These are phyloP conservation scores for Leccinum arenicola DNA, from an alignment of 768 basidiomycete species.

Conservation along the genomic window DNA sequence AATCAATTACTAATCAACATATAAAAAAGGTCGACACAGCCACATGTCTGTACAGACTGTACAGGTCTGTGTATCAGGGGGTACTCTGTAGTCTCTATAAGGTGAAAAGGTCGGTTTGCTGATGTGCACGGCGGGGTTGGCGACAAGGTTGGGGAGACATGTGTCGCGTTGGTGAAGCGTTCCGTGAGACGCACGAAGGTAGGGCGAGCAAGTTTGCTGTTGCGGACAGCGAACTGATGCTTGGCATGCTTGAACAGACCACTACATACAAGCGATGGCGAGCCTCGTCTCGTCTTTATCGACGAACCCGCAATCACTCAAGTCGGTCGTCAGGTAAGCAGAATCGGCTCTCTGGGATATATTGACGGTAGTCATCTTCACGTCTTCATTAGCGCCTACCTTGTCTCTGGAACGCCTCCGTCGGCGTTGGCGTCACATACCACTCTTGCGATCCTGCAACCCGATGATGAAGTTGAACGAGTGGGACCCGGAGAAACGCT, in stretches of 20 bases:
- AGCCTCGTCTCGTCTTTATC: conserved; percentile 62
- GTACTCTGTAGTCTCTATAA: too few relatives aligned
- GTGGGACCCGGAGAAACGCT: conserved; percentile 34
- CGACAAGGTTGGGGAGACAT: conserved; percentile 66
- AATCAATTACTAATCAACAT: too few relatives aligned
- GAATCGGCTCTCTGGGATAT: conserved; percentile 24
- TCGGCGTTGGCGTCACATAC: conserved; percentile 60
- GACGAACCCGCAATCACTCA: conserved; percentile 58
- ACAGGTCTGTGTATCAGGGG: too few relatives aligned
- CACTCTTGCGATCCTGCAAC: conserved; percentile 54
- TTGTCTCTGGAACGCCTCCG: conserved; percentile 66
- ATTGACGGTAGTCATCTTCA: conserved; percentile 3
- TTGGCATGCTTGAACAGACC: conserved; percentile 42
- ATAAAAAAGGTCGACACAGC: too few relatives aligned
- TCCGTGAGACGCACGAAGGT: conserved; percentile 73
- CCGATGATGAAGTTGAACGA: conserved; percentile 36
- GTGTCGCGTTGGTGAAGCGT: conserved; percentile 83
- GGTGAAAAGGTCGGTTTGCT: too few relatives aligned
- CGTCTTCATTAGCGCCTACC: conserved; percentile 45
- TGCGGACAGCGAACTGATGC: background rate
- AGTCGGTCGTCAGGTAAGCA: conserved; percentile 59
- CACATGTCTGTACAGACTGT: too few relatives aligned
- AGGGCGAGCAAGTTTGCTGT: background rate
- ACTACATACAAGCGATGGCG: conserved; percentile 65
- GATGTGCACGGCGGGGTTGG: conserved; percentile 68